Evolutionary conservation across 805 yeast genomes (phyloP), one percentile per base, ranked within the genome.

Genomic region (Wickerhamiella hasegawae): DNA sequence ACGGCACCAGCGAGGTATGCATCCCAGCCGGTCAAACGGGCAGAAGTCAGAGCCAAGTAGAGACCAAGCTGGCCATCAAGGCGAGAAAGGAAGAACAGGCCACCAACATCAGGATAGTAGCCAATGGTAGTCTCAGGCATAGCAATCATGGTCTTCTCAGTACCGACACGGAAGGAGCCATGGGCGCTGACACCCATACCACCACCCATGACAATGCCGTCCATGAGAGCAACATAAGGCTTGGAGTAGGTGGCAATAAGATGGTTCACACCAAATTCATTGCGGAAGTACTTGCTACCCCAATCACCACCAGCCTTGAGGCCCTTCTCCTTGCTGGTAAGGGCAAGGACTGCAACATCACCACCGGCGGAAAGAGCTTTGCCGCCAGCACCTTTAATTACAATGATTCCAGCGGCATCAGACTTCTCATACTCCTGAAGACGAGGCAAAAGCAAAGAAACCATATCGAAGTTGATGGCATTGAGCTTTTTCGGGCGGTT

Each of bases 101-200:
- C 76, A 30, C 96, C 98, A 10, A 90, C 97, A 56, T 90, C 98
- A 16, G 94, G 93, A 59, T 82, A 80, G 57, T 83, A 82, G 1
- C 98, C 98, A 54, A 90, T 90, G 50, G 81, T 84, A 66, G 92
- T 79, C 59, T 90, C 97, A 6, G 98, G 97, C 98, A 90, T 90
- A 42, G 97, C 94, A 60, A 84, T 69, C 53, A 76, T 68, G 9
- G 97, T 85, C 48, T 71, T 69, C 48, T 87, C 96, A 28, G 94
- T 80, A n/a, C 92, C 93, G 26, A 90, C 62, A 51, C 97, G 72
- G 65, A 87, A 87, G 3, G 95, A 87, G 10, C 82, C 76, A 58
- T 90, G 97, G 28, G 82, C 77, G 1, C 87, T 67, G 31, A 90
- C 61, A 4, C 98, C 97, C 30, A 84, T 94, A 47, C 97, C 97